Evolutionary conservation across 805 yeast species (phyloP), one percentile per base, ranked within the genome.

Genomic region (Pichia pseudocactophila): DNA sequence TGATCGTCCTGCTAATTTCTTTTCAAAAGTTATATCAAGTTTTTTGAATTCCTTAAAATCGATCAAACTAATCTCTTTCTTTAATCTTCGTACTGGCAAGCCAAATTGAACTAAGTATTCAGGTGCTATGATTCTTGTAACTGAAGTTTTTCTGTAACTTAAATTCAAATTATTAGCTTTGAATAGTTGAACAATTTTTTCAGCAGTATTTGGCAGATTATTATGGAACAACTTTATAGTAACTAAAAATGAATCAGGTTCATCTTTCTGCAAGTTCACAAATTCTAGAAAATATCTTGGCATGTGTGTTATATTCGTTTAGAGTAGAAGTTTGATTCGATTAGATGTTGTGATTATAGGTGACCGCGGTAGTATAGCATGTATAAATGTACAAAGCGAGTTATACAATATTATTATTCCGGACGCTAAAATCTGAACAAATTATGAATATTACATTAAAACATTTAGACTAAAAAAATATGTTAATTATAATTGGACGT

Each of bases 401-500:
- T n/a, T n/a, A n/a, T n/a, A n/a, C n/a, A n/a, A n/a, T n/a, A n/a
- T n/a, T n/a, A n/a, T n/a, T n/a, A n/a, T n/a, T n/a, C n/a, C n/a
- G n/a, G n/a, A n/a, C n/a, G n/a, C n/a, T n/a, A n/a, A n/a, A n/a
- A n/a, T n/a, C n/a, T n/a, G n/a, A n/a, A n/a, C n/a, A n/a, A n/a
- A n/a, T n/a, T n/a, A n/a, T n/a, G n/a, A n/a, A n/a, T n/a, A n/a
- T n/a, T n/a, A n/a, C n/a, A n/a, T n/a, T n/a, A n/a, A n/a, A n/a
- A n/a, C n/a, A n/a, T n/a, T 35, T 7, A 9, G 6, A 15, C 34
- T 22, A 4, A 12, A 35, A 25, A 15, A 27, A 2, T 36, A 25
- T 11, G 7, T 8, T 17, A 15, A 26, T 50, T 54, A 62, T 53
- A 86, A 61, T 59, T 83, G 90, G 22, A 92, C 98, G 56, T 92